Conservation (phyloP, 169 alveolate species). For the Perkinsus chesapeaki region DNA sequence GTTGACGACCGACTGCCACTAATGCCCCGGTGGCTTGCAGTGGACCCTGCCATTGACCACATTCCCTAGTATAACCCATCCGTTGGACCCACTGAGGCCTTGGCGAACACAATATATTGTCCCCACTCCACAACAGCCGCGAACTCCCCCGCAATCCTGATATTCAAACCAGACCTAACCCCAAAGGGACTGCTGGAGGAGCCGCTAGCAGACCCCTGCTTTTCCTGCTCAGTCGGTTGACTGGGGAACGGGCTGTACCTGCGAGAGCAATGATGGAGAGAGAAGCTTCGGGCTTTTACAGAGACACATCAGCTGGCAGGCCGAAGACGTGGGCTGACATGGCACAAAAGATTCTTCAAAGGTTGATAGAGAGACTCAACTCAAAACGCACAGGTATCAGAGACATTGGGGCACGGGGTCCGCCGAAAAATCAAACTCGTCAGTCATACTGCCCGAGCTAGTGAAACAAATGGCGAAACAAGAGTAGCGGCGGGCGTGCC, state of each 20-base stretch:
- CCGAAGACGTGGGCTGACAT: neutral
- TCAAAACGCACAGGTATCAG: too few relatives aligned
- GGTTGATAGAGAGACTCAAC: too few relatives aligned
- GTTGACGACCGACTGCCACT: neutral
- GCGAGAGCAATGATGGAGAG: neutral
- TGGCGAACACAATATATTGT: neutral
- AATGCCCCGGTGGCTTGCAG: neutral
- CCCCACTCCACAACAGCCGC: neutral
- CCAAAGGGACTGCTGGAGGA: neutral
- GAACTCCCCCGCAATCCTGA: neutral
- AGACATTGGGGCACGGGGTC: too few relatives aligned
- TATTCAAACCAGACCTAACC: neutral
- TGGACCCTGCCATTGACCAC: neutral
- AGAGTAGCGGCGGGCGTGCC: too few relatives aligned
- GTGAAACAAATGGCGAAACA: too few relatives aligned
- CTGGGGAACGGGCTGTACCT: neutral
- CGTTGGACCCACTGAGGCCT: neutral
- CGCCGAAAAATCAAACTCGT: too few relatives aligned
- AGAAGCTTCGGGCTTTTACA: neutral
- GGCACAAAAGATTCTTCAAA: too few relatives aligned
- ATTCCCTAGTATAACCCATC: neutral
- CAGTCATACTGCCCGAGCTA: too few relatives aligned
- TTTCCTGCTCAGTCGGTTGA: neutral
- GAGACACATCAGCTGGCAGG: neutral
- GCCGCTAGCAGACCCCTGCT: neutral